Percentiles rank a stretch among this genome's conserved stretches.
phyloP scores from a whole-genome alignment of 2,329 filamentous ascomycete genomes.

The Pseudogymnoascus verrucosus region DNA sequence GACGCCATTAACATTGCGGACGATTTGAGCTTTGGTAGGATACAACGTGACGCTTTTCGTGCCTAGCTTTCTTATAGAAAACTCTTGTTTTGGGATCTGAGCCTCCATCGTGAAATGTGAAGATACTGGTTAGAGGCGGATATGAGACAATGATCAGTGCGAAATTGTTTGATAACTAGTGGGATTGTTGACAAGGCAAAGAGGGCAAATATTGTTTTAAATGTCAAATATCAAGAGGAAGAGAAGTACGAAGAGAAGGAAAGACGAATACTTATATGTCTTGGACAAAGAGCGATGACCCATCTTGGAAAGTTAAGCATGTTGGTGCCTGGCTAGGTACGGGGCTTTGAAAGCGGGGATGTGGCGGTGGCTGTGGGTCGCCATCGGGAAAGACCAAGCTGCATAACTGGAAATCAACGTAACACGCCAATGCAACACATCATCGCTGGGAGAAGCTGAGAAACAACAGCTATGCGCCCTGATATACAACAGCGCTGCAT shows the following conservation, averaged over 20 bases:
- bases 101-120: slow-evolving; percentile 16
- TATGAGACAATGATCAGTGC: not conserved
- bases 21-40: slow-evolving; percentile 51
- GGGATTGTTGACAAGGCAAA: not conserved
- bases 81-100: slow-evolving; percentile 35
- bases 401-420: not conserved
- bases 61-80: slow-evolving; percentile 46
- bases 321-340: not conserved
- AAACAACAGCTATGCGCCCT: not conserved
- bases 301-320: not conserved
- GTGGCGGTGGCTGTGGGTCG: not conserved
- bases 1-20: slow-evolving; percentile 50
- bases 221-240: not conserved
- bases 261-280: not conserved
- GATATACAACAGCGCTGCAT: too few species aligned
- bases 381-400: not conserved
- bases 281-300: not conserved
- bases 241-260: not conserved
- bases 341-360: not conserved
- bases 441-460: not conserved
- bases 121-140: not conserved
- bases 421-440: not conserved
- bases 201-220: not conserved
- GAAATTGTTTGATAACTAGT: not conserved
- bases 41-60: slow-evolving; percentile 58